Base-by-base conservation (phyloP, 805 yeast genomes). In the Starmerella vitae region DNA sequence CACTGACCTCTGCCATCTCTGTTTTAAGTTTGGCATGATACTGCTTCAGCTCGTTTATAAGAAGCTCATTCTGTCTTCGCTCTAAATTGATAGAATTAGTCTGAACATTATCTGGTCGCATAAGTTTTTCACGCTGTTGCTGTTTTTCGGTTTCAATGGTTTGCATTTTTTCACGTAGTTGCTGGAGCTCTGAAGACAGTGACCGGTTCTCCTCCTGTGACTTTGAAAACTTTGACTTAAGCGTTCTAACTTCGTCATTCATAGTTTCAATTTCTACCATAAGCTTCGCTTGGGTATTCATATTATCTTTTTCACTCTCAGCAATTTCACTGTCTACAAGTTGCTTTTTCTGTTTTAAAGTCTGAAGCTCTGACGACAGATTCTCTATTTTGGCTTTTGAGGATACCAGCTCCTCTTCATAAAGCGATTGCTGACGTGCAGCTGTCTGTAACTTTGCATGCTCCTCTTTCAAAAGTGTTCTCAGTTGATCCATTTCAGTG, bases 1-100 rank as follows among this genome's bases (percentile, higher is more conserved):
- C 27, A 62, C 81, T 31, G 66, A 67, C 30, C 55, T 71, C 31
- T 60, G 83, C 49, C 69, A 80, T 24, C 45, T 58, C 61, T n/a
- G 44, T 43, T 27, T 45, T 45, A 25, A 56, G 39, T 34, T 45
- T 36, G 15, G 47, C 52, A 27, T 49, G 55, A 30, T 54, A 47
- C 13, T 44, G 20, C n/a, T 50, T 37, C 30, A 58, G 51, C 34
- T 59, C 64, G 20, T 45, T 39, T 13, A 55, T 36, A 17, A 57
- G 51, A 37, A 54, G 45, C 33, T 53, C 52, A 33, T 50, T 45
- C 25, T 56, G 59, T 32, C 46, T 52, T 33, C 47, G 46, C 32
- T 49, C 50, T 41, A 54, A 39, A 4, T 43, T 44, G 38, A 49
- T 52, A 10, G 53, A 43, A 13, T 45, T 38, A 29, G 41, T 34